Evolutionary conservation across 2,329 filamentous ascomycete genomes (phyloP), one percentile per base, ranked within the genome.

Genomic region (Raffaelea albimanens): DNA sequence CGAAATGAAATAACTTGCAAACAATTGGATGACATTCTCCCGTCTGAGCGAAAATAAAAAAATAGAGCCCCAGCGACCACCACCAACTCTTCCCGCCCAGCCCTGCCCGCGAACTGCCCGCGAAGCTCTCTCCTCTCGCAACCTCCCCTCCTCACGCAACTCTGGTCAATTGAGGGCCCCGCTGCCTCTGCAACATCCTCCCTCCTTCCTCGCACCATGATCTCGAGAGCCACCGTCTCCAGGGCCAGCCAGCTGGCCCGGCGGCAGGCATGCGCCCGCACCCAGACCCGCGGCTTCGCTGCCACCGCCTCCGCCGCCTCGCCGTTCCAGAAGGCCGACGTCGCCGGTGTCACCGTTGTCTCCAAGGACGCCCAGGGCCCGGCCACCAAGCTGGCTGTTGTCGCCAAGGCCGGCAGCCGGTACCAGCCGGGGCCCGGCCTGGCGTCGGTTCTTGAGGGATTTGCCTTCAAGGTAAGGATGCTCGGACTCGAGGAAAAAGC

Each of bases 351-450:
- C 70, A 96, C 95, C 78, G 79, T 94, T 60, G 90, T 91, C 63
- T 87, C 87, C 72, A 83, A 91, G 73, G 90, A 97, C 68, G 76
- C 87, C 61, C 79, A 86, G 54, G 87, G 88, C 54, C 87, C 89
- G 57, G 95, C 91, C 53, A 89, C 90, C 53, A 94, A 88, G 63
- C 78, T 98, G 57, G 89, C 90, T 48, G 70, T 98, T 56, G 87
- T 98, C 64, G 82, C 90, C 58, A 95, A 95, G 76, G 93, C 89
- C 54, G 93, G 93, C 62, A 94, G 91, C 55, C 79, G 93, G 68
- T 97, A 91, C 70, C 83, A 98, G 75, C 80, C 87, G 55, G 76
- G 86, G 57, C 93, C 93, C 54, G 93, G 93, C 56, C 78, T 96
- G 67, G 85, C 91, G 55, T 85, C 90, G 63, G 91, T 85, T 50